Evolutionary conservation across 1,284 basidiomycete species (phyloP), one percentile per base, ranked within the genome.

Genomic region (Porphyrellus sp.): DNA sequence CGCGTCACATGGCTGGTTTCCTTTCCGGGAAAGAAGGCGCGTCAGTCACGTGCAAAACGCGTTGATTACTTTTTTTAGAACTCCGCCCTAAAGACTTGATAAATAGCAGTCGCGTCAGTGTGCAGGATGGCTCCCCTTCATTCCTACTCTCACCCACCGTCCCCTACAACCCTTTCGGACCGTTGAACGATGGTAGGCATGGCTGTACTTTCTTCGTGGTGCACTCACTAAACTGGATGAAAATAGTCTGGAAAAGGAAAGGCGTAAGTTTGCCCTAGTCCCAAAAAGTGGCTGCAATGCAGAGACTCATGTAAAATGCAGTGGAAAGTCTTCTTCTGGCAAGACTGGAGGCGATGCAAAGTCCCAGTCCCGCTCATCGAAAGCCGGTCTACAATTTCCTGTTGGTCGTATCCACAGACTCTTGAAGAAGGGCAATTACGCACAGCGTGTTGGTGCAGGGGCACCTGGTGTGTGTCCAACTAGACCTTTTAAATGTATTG

Each of bases 321-420:
- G 79, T 68, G 79, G 79, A 61, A 83, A 82, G 58, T 77, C 78
- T 42, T 76, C 79, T 59, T 81, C 75, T 61, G 79, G 79, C 24
- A 81, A 79, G 67, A 77, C 76, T 46, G 76, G 76, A 61, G 77
- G 74, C 59, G 81, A 76, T 23, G 57, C 69, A 55, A 79, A 77
- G 65, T 70, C 74, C 8, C 72, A 82, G 65, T 86, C 89, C 53
- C 85, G 87, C 59, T 92, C 89, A 34, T 77, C 82, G 56, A 91
- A 89, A 75, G 82, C 82, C 34, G 89, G 89, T 56, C 77, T 93
- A 60, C 86, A 87, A 71, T 89, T 93, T 77, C 89, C 91, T 55
- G 91, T 93, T 60, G 86, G 87, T 72, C 89, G 91, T 81, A 88
- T 93, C 66, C 89, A 92, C 72, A 83, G 91, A 75, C 77, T 88